Base-by-base conservation (phyloP, 2,329 filamentous ascomycete species). In the Colletotrichum graminicola region DNA sequence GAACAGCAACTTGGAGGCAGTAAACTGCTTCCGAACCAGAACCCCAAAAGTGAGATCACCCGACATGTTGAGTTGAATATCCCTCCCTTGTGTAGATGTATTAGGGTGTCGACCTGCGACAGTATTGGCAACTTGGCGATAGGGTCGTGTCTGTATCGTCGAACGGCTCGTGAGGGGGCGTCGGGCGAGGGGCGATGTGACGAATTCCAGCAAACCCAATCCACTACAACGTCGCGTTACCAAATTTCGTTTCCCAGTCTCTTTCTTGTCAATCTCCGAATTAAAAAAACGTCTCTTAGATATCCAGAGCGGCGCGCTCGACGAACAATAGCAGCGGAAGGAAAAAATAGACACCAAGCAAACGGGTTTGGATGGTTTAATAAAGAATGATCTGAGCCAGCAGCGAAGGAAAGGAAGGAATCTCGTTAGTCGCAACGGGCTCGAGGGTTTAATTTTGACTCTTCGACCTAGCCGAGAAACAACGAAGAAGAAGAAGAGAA, bases 1-100 rank as follows among this genome's bases (percentile, higher is more conserved):
- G 81, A 97, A 97, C 59, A 92, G 71, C 67, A 97, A 79, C 81
- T 97, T 97, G 64, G 87, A 85, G 21, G 87, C 82, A 65, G 89
- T 90, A 72, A 95, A 88, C 82, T 94, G 90, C 81, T 90, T 90
- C 80, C 84, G 87, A 74, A 90, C 74, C 74, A 88, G 76, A 34
- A 75, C 75, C 71, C 77, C 59, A 72, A 82, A 69, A 74, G 75
- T 74, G 29, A 75, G 54, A 75, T 82, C 80, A 73, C 76, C 56
- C 60, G 56, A 77, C 83, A 81, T 86, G 65, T 80, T 85, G 75
- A 76, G 77, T 81, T 81, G 81, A 21, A 26, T 49, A 26, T 16
- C 23, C 54, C 69, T 72, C 52, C 54, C 63, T 39, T 55, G 39
- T 47, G 52, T 69, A 23, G 39, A 26, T 60, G 55, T 60, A 72